Evolutionary conservation across 2,329 filamentous ascomycete species (phyloP), one percentile per base, ranked within the genome.

Genomic region (Fusarium sambucinum): DNA sequence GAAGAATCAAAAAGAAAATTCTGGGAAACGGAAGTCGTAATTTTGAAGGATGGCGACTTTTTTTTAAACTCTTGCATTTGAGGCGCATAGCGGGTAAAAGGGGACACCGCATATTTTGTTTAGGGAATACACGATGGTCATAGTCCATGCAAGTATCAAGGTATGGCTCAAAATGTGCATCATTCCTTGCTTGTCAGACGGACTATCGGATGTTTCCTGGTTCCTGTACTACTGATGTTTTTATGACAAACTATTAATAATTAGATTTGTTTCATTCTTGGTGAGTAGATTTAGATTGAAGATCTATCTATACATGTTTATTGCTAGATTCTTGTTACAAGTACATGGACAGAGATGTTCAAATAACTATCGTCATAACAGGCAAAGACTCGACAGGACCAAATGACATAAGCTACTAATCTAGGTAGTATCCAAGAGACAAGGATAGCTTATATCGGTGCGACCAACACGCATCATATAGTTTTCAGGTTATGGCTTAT

Each of bases 21-120:
- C 41, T 40, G 48, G 53, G 58, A 51, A 50, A 45, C 33, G 33
- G 44, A 45, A 54, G 32, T 48, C 38, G 60, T 35, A 47, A 32
- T 27, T 61, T 48, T 45, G 14, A 33, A 45, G 46, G 47, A 63
- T 23, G 29, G 61, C 48, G 54, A 57, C 38, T 51, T 23, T 54
- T 38, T 38, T 50, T 21, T 12, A 25, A 25, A 40, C 47, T 66
- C 52, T 69, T 69, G 69, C 70, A 76, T 76, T 74, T 70, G 59
- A 66, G 75, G 75, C 75, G 75, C 67, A 77, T 71, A 72, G 74
- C 62, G 68, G 62, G 59, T 57, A 73, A 59, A 65, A 44, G 35
- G 63, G 68, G 66, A 47, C 48, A 68, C 66, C 67, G 60, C 61
- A 68, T 58, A 63, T 59, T 59, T 42, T 65, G 52, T 53, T 38